Base-by-base conservation (phyloP, 2,329 filamentous ascomycete species). In the Penicillium brasilianum region DNA sequence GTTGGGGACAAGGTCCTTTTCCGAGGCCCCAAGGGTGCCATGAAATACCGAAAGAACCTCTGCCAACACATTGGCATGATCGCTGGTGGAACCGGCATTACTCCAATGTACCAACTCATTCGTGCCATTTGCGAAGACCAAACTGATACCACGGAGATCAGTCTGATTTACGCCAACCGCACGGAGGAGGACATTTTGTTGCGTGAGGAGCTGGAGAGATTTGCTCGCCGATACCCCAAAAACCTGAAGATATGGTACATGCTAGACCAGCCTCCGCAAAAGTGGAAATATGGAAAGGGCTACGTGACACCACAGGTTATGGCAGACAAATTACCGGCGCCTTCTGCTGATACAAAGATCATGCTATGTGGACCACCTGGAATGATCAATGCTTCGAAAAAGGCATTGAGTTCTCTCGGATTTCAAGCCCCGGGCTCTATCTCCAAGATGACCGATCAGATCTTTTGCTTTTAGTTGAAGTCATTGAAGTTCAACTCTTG, bases 71-170 rank as follows among this genome's bases (percentile, higher is more conserved):
- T 78, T 18, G 76, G 75, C 1, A 77, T 78, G 76, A 71, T 78
- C 18, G 76, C 76, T 9, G 76, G 77, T 28, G 76, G 76, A 4
- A 77, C 76, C n/a, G 75, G 74, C 0, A 77, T 74, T 41, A 78
- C 85, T 0, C 84, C 85, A 2, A 85, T 87, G 82, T 86, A 81
- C 70, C 86, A 89, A 69, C 73, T 89, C 7, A 87, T 89, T 68
- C 83, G 86, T 4, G 85, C 85, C 46, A 87, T 89, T 58, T 87
- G 85, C 67, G 86, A 88, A 68, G 83, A 88, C 57, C 77, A 82
- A n/a, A 75, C 73, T 7, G 87, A 89, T 62, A 78, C 77, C 0
- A 89, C 87, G 0, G 74, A 84, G 63, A 72, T 88, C 44, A 83
- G 77, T 48, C 75, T 89, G 4, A 72, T 89, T 32, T 88, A 87